Evolutionary conservation across 257 asterid genomes (phyloP), one percentile per base, ranked within the genome.

Genomic region (Fraxinus anomala): DNA sequence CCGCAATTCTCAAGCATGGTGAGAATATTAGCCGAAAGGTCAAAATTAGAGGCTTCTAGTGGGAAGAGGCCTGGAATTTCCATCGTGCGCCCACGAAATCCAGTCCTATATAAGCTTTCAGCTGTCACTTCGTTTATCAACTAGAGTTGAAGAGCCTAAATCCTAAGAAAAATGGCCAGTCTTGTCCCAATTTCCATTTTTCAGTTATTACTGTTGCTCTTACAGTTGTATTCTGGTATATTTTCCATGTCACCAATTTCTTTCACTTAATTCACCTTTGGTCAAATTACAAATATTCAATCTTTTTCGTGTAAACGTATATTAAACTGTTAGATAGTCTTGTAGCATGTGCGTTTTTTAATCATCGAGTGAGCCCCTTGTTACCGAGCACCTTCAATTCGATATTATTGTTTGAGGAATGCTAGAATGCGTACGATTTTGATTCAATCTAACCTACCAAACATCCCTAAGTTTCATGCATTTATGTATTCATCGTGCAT

Each of bases 181-280:
- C 76, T 80, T 47, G 63, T 39, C 47, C 44, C 90, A 14, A 47
- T 76, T 72, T 68, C 81, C 89, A 14, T 77, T 70, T 49, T 82
- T 82, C 83, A 89, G 79, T 78, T 87, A 59, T 74, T 88, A 71
- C 78, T 79, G 73, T 85, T 88, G 70, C 88, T 91, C 83, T 76
- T 80, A 40, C 91, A 81, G 16, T 89, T 85, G 31, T 47, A 68
- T 80, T 84, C 78, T 6, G 92, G 94, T 89, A 89, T n/a, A 16
- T 61, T 28, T 61, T 28, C 54, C 5, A 0, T 17, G 59, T 4
- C 21, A 16, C 8, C 8, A 47, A 14, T 21, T 6, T 13, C 0
- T 37, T 47, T 63, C 17, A 37, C 30, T 21, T 21, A 13, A 13
- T 74, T 74, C 11, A 4, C 16, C 36, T n/a, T 74, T 12, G 42